Evolutionary conservation across 1,284 basidiomycete species (phyloP), one percentile per base, ranked within the genome.

Genomic region (Cryptococcus sp.): DNA sequence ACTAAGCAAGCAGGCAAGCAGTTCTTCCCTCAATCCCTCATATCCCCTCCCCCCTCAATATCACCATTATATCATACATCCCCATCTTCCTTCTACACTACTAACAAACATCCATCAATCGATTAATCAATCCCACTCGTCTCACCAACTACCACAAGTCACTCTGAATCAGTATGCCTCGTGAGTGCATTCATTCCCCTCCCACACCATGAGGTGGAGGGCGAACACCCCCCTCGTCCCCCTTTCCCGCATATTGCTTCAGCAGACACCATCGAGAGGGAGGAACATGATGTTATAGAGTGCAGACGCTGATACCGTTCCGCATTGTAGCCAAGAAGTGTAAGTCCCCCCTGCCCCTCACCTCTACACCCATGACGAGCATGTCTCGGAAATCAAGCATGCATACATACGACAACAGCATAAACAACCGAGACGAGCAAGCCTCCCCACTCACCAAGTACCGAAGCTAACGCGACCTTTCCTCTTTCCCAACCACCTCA

Each of bases 261-360:
- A 40, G n/a, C 7, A 11, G 22, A 35, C 19, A 16, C 22, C 17
- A 41, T 31, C 20, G 38, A 23, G 19, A 39, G 22, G 31, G 19
- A 22, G 20, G 41, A 40, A 39, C 15, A n/a, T 20, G 22, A 45
- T 35, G 5, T 27, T 20, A 27, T 17, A 47, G 22, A 7, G 5
- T 23, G 25, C 17, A 4, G 6, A 23, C 25, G 20, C 46, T 47
- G 40, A 31, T 39, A 53, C 35, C 46, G 38, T 47, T 40, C 27
- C 45, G 6, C 31, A 39, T 40, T 56, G 2, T 38, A 69, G 69
- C 70, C 63, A 72, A 72, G 69, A 72, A 72, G 69, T 57, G 70
- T 72, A 58, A 70, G 70, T 71, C 35, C 6, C 6, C 31, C 31
- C 13, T 50, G 19, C 31, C 31, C 31, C 7, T 4, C 31, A 13